A percentile compares a stretch with the other conserved stretches of the same genome.
Evolutionary conservation across 1,284 basidiomycete genomes (phyloP).

Genomic region (Malassezia restricta): DNA sequence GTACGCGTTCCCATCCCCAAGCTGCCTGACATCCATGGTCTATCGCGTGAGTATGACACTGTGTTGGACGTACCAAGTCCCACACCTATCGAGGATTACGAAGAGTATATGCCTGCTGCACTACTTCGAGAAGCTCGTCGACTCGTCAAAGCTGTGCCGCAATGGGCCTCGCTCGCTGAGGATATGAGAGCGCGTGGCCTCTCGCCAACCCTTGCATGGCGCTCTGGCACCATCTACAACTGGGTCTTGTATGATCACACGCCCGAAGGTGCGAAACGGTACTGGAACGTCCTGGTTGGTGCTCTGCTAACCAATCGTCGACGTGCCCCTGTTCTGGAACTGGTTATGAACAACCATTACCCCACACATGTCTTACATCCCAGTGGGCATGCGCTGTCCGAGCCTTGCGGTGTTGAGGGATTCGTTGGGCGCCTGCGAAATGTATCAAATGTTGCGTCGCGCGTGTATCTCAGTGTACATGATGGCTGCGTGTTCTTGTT

Average conservation of each 20-base stretch:
- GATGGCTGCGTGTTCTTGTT: constrained; percentile 61
- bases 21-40: background rate
- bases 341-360: constrained; percentile 59
- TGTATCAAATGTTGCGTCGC: constrained; percentile 54
- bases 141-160: constrained; percentile 52
- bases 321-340: constrained; percentile 52
- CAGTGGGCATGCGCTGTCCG: constrained; percentile 54
- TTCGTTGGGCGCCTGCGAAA: constrained; percentile 60
- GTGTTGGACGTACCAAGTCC: background rate
- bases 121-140: constrained; percentile 30
- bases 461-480: constrained; percentile 61
- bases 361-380: constrained; percentile 53
- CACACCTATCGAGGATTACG: background rate
- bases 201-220: constrained; percentile 64
- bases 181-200: constrained; percentile 53
- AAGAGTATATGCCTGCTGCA: background rate
- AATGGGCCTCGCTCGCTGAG: constrained; percentile 58
- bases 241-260: constrained; percentile 66
- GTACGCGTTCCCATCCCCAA: constrained; percentile 57
- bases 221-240: constrained; percentile 58
- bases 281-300: constrained; percentile 63
- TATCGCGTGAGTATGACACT: constrained; percentile 2
- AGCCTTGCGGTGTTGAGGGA: constrained; percentile 67
- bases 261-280: constrained; percentile 54
- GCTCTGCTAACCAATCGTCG: constrained; percentile 50